Evolutionary conservation across 345 rosid species (phyloP), one percentile per base, ranked within the genome.

Genomic region (Microthlaspi erraticum): DNA sequence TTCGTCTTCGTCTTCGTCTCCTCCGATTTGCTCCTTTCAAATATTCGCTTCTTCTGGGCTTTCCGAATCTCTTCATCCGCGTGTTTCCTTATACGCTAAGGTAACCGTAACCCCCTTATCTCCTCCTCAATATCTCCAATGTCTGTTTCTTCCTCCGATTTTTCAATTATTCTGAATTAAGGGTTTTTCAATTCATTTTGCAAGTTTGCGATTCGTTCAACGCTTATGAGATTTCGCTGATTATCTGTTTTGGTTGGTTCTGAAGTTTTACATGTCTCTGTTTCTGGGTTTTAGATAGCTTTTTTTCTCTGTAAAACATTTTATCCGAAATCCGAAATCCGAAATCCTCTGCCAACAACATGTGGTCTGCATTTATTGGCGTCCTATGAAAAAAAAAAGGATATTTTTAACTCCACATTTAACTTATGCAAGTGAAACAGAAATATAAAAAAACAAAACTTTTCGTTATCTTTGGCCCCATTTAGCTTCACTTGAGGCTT

Each of bases 281-380:
- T 68, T 60, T 51, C 33, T 67, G 70, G 49, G 54, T 50, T 74
- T 71, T 51, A 6, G 10, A 32, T 31, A 38, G 16, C 42, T 60
- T 52, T 32, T 49, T 62, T 32, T 48, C 54, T 74, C 48, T 58
- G 68, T 42, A 33, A 41, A 43, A 6, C 4, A 0, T 71, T 32
- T 33, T 58, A 10, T 62, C 63, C 14, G 17, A n/a, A n/a, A n/a
- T n/a, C n/a, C n/a, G n/a, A n/a, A n/a, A 63, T 43, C 10, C 8
- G 26, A 23, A 55, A 55, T 34, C 8, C 34, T 64, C 64, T 55
- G n/a, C 5, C 14, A 43, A 20, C 33, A 50, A 51, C 41, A 38
- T 75, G 51, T 60, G 71, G 64, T 60, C 73, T 68, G 59, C 64
- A 55, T 68, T 54, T 69, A 63, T 39, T 75, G 53, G 46, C 39